Evolutionary conservation across 23 red algal genomes (phyloP).

Genomic region (Chondrus crispus): DNA sequence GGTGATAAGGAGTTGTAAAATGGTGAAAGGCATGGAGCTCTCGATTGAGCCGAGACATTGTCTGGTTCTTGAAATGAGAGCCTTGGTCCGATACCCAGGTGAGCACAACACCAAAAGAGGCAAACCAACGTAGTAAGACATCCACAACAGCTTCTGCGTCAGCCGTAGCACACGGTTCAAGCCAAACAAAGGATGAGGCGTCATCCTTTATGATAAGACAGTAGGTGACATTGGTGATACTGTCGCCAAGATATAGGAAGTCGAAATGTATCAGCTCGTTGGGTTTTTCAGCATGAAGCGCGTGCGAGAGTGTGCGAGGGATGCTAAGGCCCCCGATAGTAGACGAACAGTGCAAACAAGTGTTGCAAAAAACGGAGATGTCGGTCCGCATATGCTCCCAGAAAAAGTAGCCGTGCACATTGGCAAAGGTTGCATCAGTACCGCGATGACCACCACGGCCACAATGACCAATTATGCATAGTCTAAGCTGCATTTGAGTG

Average conservation of each 20-base stretch:
- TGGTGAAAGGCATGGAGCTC: background rate
- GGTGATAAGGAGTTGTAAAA: background rate
- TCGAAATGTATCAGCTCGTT: constrained; percentile 1
- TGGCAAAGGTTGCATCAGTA: background rate
- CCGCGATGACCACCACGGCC: background rate
- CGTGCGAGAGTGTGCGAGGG: background rate
- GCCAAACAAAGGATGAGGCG: background rate
- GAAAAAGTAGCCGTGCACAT: background rate
- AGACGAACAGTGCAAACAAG: background rate
- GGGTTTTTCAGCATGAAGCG: background rate
- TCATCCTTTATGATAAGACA: constrained; percentile 21
- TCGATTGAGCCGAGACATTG: background rate
- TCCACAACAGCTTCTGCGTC: background rate
- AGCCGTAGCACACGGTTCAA: background rate
- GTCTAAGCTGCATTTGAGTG: background rate
- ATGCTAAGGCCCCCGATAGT: background rate
- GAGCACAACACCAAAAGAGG: background rate
- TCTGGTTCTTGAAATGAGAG: constrained; percentile 19
- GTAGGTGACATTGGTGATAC: background rate
- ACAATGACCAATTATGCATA: background rate
- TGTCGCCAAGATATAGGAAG: background rate
- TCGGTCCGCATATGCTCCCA: background rate
- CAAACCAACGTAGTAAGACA: background rate
- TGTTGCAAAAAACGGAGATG: background rate
- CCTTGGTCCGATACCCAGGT: constrained; percentile 8